Conservation (phyloP, 2,329 filamentous ascomycete genomes). For the Exophiala sp. region DNA sequence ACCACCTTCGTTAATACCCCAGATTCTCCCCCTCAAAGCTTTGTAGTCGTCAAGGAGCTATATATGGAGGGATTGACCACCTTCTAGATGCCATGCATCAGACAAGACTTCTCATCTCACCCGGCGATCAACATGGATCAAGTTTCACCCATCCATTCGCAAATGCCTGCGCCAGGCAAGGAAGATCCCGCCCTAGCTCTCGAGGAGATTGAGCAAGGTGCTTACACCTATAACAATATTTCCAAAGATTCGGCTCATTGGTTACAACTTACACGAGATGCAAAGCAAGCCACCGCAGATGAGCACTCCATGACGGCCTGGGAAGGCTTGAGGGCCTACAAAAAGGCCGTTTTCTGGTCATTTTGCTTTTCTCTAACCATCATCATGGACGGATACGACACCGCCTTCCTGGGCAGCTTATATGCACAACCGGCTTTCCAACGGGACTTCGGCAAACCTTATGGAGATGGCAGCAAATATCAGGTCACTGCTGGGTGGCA, state of each 20-base stretch:
- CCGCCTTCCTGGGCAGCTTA: constrained; percentile 29
- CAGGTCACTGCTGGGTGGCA: constrained; percentile 56
- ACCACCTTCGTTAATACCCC: neutral
- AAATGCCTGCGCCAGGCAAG: neutral
- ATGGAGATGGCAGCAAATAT: constrained; percentile 36
- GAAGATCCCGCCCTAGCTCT: neutral
- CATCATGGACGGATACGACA: constrained; percentile 31
- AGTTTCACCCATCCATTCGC: neutral
- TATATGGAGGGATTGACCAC: neutral
- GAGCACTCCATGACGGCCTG: neutral
- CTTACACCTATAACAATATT: neutral
- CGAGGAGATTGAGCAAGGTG: neutral
- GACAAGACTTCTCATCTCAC: neutral
- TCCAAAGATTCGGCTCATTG: neutral
- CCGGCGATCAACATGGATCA: neutral
- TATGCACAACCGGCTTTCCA: constrained; percentile 34
- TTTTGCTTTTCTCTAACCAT: constrained; percentile 19
- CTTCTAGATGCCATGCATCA: neutral
- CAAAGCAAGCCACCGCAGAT: neutral
- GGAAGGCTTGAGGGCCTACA: neutral
- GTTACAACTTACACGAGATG: neutral
- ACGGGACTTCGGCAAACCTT: constrained; percentile 6
- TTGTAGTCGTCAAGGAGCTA: neutral
- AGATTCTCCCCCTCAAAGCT: neutral
- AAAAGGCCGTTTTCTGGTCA: neutral